phyloP scores from a whole-genome alignment of 768 basidiomycete species.

The Vararia minispora region DNA sequence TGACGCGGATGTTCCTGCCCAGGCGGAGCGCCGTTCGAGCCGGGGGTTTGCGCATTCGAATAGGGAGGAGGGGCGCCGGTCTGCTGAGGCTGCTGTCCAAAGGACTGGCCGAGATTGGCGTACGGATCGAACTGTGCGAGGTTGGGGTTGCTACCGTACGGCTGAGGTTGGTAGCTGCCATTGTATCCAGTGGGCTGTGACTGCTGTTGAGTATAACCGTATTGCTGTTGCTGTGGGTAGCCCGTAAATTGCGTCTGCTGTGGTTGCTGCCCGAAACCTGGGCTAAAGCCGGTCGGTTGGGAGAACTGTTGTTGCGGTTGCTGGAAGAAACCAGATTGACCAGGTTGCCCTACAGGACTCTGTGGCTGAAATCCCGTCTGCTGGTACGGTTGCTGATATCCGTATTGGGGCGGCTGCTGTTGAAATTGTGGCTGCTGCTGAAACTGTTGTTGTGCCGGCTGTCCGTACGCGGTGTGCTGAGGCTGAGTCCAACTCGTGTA shows the following conservation, averaged over 20 bases:
- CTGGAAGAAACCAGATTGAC: constrained; percentile 4
- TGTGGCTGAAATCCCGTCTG: constrained; percentile 8
- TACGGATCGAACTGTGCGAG: constrained; percentile 15
- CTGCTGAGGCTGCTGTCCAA: constrained; percentile 1
- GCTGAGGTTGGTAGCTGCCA: too few relatives aligned
- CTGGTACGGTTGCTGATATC: constrained; percentile 6
- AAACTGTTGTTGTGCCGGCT: constrained; percentile 6
- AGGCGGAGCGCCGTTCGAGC: constrained; percentile 10
- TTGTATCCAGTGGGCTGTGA: too few relatives aligned
- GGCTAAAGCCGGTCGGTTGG: too few relatives aligned
- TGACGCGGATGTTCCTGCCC: constrained; percentile 56
- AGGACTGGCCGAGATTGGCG: constrained; percentile 3
- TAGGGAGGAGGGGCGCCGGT: background rate
- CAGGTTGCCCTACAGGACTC: background rate
- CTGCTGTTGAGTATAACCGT: constrained; percentile 11
- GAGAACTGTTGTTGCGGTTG: constrained; percentile 14
- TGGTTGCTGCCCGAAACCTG: constrained; percentile 23
- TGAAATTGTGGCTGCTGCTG: constrained; percentile 15
- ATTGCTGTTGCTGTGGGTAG: constrained; percentile 16
- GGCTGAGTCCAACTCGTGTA: constrained; percentile 32
- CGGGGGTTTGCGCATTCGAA: background rate
- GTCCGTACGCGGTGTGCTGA: constrained; percentile 14
- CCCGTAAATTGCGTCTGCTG: constrained; percentile 19
- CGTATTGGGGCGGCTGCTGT: constrained; percentile 17
- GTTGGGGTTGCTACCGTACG: constrained; percentile 6